Conservation (phyloP, 495 filamentous ascomycete genomes). For the Hyphodiscus hymeniophilus region DNA sequence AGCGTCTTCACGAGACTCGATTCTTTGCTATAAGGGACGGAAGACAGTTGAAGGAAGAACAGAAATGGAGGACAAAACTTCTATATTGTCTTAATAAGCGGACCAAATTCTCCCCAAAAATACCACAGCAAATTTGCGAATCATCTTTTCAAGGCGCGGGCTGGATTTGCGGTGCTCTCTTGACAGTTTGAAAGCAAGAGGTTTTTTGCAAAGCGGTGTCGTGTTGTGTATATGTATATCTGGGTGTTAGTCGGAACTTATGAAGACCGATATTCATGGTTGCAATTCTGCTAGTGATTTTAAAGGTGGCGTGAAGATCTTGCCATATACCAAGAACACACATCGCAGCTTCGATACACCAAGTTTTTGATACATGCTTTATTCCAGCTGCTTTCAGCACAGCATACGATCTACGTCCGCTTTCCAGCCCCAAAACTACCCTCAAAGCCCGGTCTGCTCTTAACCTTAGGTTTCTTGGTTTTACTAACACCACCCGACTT, state of each 20-base stretch:
- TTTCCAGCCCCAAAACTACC: slow-evolving; percentile 67
- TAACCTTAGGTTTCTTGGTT: slow-evolving; percentile 43
- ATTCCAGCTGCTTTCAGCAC: not conserved
- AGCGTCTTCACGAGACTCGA: slow-evolving; percentile 96
- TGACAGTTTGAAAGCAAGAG: not conserved
- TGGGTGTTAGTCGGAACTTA: too few relatives aligned
- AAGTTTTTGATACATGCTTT: too few relatives aligned
- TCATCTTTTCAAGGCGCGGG: slow-evolving; percentile 1
- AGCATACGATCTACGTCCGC: slow-evolving; percentile 13
- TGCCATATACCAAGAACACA: too few relatives aligned
- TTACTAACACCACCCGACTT: slow-evolving; percentile 31
- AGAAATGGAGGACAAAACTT: slow-evolving; percentile 2
- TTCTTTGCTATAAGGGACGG: slow-evolving; percentile 61
- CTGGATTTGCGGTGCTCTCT: slow-evolving; percentile 7
- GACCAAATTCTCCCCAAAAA: slow-evolving; percentile 13
- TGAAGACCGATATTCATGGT: too few relatives aligned
- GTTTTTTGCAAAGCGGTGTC: not conserved
- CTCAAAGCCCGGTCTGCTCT: slow-evolving; percentile 72
- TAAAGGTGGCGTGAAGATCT: too few relatives aligned
- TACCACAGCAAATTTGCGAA: slow-evolving; percentile 10
- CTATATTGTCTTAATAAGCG: slow-evolving; percentile 21
- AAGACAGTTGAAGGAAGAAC: not conserved
- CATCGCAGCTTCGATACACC: too few relatives aligned
- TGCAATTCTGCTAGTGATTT: too few relatives aligned
- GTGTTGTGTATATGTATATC: not conserved